phyloP scores from a whole-genome alignment of 768 basidiomycete genomes.

The Russula emetica region DNA sequence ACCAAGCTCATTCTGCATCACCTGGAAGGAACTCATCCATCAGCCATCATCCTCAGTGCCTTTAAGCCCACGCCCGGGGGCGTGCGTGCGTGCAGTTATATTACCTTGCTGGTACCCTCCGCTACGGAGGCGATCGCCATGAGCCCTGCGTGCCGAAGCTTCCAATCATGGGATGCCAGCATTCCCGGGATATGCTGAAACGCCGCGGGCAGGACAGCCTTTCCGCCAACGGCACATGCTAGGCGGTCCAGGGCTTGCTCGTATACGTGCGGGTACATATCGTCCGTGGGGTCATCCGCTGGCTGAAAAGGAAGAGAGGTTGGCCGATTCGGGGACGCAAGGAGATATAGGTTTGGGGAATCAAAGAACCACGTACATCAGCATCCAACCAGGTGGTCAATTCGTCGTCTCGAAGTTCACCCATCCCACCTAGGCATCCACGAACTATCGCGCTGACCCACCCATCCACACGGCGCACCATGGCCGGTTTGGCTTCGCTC shows the following conservation, averaged over 20 bases:
- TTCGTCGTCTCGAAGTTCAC: conserved; percentile 63
- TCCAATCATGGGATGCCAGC: conserved; percentile 80
- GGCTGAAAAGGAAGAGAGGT: conserved; percentile 42
- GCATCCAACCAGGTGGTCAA: conserved; percentile 63
- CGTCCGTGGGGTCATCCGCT: conserved; percentile 57
- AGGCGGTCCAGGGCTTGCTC: conserved; percentile 81
- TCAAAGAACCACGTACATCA: conserved; percentile 51
- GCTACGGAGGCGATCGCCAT: conserved; percentile 85
- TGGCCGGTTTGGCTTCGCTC: conserved; percentile 65
- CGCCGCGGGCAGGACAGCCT: conserved; percentile 68
- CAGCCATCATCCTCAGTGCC: background rate
- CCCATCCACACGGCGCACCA: conserved; percentile 63
- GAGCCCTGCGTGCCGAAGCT: conserved; percentile 76
- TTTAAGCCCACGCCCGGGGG: background rate
- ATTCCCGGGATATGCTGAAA: conserved; percentile 82
- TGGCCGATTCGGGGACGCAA: background rate
- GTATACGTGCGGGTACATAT: conserved; percentile 67
- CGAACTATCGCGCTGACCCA: conserved; percentile 70
- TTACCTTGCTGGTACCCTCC: conserved; percentile 73
- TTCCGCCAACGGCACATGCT: conserved; percentile 75
- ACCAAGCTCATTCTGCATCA: conserved; percentile 76
- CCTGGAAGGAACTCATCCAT: conserved; percentile 36
- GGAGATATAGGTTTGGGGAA: background rate
- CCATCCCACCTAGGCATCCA: conserved; percentile 79
- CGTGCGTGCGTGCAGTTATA: conserved; percentile 30